These are phyloP conservation scores for Rugonectria rugulosa DNA, from an alignment of 2,329 filamentous ascomycete genomes.

Conservation along the genomic window DNA sequence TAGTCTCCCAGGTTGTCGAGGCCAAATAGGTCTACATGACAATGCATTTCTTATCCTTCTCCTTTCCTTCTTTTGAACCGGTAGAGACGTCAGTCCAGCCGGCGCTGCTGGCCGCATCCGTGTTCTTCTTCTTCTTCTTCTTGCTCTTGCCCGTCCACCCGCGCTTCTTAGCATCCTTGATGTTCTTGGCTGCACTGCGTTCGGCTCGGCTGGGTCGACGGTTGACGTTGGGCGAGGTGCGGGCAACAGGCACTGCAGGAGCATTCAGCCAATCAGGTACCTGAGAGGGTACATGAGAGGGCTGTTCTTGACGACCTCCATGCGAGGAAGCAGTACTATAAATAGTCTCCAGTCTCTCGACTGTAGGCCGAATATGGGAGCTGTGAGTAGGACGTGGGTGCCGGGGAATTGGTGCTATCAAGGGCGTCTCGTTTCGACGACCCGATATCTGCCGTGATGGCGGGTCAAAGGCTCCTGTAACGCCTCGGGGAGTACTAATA, in stretches of 20 bases:
- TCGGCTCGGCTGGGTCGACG: constrained; percentile 64
- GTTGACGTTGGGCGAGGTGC: constrained; percentile 52
- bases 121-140: constrained; percentile 48
- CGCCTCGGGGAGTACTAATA: constrained; percentile 66
- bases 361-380: constrained; percentile 51
- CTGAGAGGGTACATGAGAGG: constrained; percentile 25
- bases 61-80: constrained; percentile 44
- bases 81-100: constrained; percentile 63
- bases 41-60: constrained; percentile 59
- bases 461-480: constrained; percentile 60
- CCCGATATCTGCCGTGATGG: constrained; percentile 46
- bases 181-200: constrained; percentile 68
- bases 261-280: constrained; percentile 47
- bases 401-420: constrained; percentile 62
- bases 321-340: constrained; percentile 49
- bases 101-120: constrained; percentile 52
- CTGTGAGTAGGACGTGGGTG: constrained; percentile 53
- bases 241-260: constrained; percentile 44
- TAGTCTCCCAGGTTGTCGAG: neutral
- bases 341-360: constrained; percentile 64
- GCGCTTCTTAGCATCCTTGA: constrained; percentile 64
- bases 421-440: constrained; percentile 50
- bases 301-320: constrained; percentile 20
- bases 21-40: constrained; percentile 55
- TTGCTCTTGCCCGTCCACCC: constrained; percentile 59